These are phyloP conservation scores for Phytophthora boehmeriae DNA, from an alignment of 352 stramenopile genomes.

Conservation along the genomic window DNA sequence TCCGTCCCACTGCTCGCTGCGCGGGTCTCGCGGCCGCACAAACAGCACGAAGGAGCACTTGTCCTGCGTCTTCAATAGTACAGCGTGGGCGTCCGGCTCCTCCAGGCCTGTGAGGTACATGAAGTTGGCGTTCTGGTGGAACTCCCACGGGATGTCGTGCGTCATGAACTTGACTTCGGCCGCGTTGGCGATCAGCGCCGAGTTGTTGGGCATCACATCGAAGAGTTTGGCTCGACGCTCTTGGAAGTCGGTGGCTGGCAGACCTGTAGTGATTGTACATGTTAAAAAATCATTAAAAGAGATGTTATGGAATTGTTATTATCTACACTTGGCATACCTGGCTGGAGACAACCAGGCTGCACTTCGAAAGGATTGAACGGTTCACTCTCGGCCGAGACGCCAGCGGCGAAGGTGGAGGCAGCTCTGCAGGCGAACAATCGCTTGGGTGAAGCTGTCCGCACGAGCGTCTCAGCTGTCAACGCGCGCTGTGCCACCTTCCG, in stretches of 20 bases:
- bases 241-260: constrained; percentile 69
- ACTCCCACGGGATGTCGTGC: constrained; percentile 89
- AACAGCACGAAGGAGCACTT: constrained; percentile 79
- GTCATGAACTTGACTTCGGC: constrained; percentile 85
- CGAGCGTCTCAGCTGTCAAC: neutral
- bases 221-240: constrained; percentile 67
- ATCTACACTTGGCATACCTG: constrained; percentile 46
- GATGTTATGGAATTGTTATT: too few relatives aligned
- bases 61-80: constrained; percentile 72
- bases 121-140: constrained; percentile 87
- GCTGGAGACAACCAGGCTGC: constrained; percentile 50
- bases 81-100: constrained; percentile 75
- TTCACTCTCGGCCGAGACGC: constrained; percentile 22
- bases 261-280: constrained; percentile 24
- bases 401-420: constrained; percentile 40
- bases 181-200: constrained; percentile 73
- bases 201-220: constrained; percentile 68
- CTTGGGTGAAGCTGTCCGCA: constrained; percentile 9
- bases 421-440: neutral
- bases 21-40: constrained; percentile 70
- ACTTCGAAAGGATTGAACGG: constrained; percentile 60
- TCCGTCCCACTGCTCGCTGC: constrained; percentile 86
- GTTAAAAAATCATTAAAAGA: too few relatives aligned
- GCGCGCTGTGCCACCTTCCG: constrained; percentile 19
- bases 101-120: constrained; percentile 86